These are phyloP conservation scores for Chaetoceros tenuissimus DNA, from an alignment of 108 stramenopile genomes.

Conservation along the genomic window DNA sequence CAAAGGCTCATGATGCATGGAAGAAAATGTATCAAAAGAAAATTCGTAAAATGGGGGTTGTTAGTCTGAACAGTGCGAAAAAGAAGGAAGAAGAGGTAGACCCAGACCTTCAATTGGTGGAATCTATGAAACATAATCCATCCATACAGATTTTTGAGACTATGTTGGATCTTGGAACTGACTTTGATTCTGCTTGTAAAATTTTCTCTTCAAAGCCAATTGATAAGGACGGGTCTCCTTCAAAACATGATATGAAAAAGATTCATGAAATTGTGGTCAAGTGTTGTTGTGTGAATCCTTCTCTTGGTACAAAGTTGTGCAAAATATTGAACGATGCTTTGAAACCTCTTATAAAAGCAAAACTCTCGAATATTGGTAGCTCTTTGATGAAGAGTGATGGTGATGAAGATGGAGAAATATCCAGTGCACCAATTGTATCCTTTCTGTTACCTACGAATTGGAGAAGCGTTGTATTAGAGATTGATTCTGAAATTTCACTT, in stretches of 20 bases:
- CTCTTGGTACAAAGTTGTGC: neutral
- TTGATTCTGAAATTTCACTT: neutral
- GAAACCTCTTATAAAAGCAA: neutral
- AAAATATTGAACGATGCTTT: neutral
- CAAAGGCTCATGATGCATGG: constrained; percentile 19
- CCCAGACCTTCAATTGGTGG: neutral
- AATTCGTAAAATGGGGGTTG: constrained; percentile 19
- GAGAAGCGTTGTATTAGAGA: neutral
- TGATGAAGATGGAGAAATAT: neutral
- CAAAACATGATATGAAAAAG: neutral
- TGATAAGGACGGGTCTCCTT: too few relatives aligned
- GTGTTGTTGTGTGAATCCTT: neutral
- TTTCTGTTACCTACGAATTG: neutral
- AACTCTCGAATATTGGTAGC: neutral
- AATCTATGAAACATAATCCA: constrained; percentile 16
- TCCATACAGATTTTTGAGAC: constrained; percentile 18
- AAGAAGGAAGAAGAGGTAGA: constrained; percentile 1
- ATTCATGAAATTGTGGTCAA: neutral
- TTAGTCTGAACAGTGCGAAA: constrained; percentile 22
- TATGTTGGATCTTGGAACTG: constrained; percentile 13
- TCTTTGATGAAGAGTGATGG: neutral
- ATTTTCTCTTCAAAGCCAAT: constrained; percentile 6
- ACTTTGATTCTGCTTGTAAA: constrained; percentile 16
- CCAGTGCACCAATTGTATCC: neutral
- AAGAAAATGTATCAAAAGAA: constrained; percentile 20